These are phyloP conservation scores for Fusarium pseudocircinatum DNA, from an alignment of 2,329 filamentous ascomycete genomes.

Conservation along the genomic window DNA sequence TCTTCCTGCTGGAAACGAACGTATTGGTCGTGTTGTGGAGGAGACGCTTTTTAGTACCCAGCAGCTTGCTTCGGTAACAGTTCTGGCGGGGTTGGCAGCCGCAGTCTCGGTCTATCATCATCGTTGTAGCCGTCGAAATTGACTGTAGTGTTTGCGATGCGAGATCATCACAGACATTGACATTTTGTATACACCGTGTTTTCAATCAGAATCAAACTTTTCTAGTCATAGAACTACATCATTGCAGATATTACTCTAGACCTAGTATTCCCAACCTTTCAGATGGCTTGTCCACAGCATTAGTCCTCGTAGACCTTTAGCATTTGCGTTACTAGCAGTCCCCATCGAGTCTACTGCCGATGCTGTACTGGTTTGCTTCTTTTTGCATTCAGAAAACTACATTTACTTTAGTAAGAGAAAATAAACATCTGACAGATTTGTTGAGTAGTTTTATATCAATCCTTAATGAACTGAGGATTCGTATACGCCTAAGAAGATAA, in stretches of 20 bases:
- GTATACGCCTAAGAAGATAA: rapidly evolving
- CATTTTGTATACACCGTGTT: rapidly evolving
- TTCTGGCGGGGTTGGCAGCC: rapidly evolving
- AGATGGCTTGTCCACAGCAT: rapidly evolving
- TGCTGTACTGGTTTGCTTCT: rapidly evolving
- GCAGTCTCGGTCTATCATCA: rapidly evolving
- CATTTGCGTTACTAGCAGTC: not conserved
- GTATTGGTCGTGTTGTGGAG: not conserved
- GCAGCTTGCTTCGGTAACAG: rapidly evolving
- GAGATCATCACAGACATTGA: rapidly evolving
- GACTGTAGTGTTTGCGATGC: rapidly evolving
- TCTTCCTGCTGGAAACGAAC: rapidly evolving
- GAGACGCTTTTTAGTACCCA: not conserved
- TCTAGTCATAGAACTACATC: rapidly evolving
- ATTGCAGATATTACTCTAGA: rapidly evolving
- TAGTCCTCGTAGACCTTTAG: not conserved
- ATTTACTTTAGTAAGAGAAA: no score
- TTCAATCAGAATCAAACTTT: rapidly evolving
- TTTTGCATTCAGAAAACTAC: no score
- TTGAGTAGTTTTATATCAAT: rapidly evolving
- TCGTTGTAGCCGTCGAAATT: not conserved
- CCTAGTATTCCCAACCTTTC: rapidly evolving
- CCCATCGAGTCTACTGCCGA: rapidly evolving
- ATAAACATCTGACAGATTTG: not conserved
- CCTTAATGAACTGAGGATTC: rapidly evolving